Evolutionary conservation across 2,329 filamentous ascomycete species (phyloP).

Genomic region (Botrytis medusae): DNA sequence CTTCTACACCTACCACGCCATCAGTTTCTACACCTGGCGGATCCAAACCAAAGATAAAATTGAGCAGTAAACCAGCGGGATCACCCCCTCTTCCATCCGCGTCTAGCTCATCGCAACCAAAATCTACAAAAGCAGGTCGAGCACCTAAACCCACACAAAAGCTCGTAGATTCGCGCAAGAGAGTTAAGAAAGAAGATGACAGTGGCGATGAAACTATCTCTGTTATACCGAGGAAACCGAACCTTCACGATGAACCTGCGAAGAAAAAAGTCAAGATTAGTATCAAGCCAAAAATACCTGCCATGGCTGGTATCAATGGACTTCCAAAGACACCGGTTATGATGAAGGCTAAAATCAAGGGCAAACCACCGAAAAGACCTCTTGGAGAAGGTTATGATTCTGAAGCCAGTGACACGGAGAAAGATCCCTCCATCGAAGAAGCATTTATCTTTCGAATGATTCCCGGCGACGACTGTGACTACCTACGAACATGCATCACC

Average conservation of each 20-base stretch:
- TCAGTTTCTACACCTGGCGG: slow-evolving; percentile 29
- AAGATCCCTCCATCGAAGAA: slow-evolving; percentile 84
- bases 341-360: slow-evolving; percentile 63
- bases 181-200: slow-evolving; percentile 55
- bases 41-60: slow-evolving; percentile 37
- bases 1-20: slow-evolving; percentile 27
- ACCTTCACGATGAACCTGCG: slow-evolving; percentile 22
- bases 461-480: slow-evolving; percentile 82
- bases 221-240: slow-evolving; percentile 24
- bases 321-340: slow-evolving; percentile 36
- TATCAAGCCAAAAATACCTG: slow-evolving; percentile 16
- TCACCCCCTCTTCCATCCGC: slow-evolving; percentile 24
- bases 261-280: slow-evolving; percentile 51
- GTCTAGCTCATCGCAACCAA: slow-evolving; percentile 30
- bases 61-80: slow-evolving; percentile 33
- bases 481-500: slow-evolving; percentile 72
- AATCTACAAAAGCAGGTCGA: slow-evolving; percentile 60
- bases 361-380: slow-evolving; percentile 66
- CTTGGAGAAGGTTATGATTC: slow-evolving; percentile 93
- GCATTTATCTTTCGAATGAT: slow-evolving; percentile 87
- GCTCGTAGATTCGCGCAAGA: slow-evolving; percentile 57
- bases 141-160: slow-evolving; percentile 60
- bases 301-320: slow-evolving; percentile 23
- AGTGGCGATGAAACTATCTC: slow-evolving; percentile 45
- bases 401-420: slow-evolving; percentile 86